Base-by-base conservation (phyloP, 1,139 yeast species). In the Scheffersomyces cryptocercus region DNA sequence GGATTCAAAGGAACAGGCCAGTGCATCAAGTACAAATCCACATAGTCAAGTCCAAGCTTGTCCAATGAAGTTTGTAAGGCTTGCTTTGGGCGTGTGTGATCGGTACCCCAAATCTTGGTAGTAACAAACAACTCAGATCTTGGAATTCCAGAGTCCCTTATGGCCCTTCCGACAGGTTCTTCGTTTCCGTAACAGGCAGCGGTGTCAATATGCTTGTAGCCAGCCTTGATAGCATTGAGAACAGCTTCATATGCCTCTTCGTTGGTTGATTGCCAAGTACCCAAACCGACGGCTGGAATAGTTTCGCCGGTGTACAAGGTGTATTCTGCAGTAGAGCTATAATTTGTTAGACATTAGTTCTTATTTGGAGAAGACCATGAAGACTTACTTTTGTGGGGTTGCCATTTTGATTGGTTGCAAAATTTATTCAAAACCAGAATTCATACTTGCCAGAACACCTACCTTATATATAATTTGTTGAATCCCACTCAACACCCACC, bases 81-180 rank as follows among this genome's bases (percentile, higher is more conserved):
- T 36, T 61, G 69, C 39, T 64, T 82, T 28, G 84, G 83, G 42
- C 80, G 69, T 51, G 74, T 71, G 55, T 84, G 88, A 56, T 77
- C 82, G 29, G 83, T 68, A 44, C 82, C 75, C 86, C 88, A 84
- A 48, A 87, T 70, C 62, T 88, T 88, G 48, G 95, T 85, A 51
- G 95, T 87, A 34, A 47, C 50, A 20, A 45, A 49, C 29, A 47
- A 37, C n/a, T 47, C 49, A 32, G 41, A 29, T 34, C 51, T 42
- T 11, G 47, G 40, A 1, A 49, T 36, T 10, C 41, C 46, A 14
- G 46, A 42, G 28, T 43, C 50, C 35, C 15, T 43, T 40, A 43
- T 52, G 6, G 52, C 60, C 15, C 38, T 37, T 11, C 59, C 58
- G 34, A 56, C 48, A 20, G 40, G 48, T 11, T 41, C 51, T 39